phyloP scores from a whole-genome alignment of 768 basidiomycete genomes.

The Phaeotremella fagi region DNA sequence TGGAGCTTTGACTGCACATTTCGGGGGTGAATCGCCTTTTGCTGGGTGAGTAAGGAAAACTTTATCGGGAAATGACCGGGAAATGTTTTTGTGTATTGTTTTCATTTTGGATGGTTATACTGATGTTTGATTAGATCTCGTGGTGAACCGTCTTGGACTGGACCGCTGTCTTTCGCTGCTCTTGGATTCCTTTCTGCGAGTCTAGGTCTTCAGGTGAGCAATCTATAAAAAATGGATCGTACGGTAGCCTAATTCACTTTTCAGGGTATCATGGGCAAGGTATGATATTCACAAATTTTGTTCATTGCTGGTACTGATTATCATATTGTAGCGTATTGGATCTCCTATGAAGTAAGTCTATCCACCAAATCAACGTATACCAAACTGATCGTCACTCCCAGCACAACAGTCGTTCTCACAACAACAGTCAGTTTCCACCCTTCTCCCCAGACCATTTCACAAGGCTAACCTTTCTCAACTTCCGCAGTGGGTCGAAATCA shows the following conservation, averaged over 20 bases:
- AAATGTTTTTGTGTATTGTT: constrained; percentile 4
- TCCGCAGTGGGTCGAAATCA: constrained; percentile 73
- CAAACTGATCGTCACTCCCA: constrained; percentile 6
- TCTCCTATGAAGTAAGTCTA: constrained; percentile 27
- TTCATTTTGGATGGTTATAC: constrained; percentile 25
- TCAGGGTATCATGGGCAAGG: constrained; percentile 73
- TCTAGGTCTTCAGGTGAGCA: constrained; percentile 65
- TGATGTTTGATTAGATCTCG: too few species aligned
- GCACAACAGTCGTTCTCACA: constrained; percentile 65
- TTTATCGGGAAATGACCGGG: neutral
- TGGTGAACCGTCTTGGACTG: constrained; percentile 67
- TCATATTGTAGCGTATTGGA: constrained; percentile 20
- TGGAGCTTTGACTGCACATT: constrained; percentile 66
- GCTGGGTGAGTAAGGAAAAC: constrained; percentile 26
- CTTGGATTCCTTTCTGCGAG: constrained; percentile 73
- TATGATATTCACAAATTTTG: constrained; percentile 64
- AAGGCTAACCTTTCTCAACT: neutral
- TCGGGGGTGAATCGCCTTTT: constrained; percentile 54
- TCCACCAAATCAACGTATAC: neutral
- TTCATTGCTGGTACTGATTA: neutral
- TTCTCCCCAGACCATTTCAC: too few species aligned
- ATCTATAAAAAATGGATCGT: constrained; percentile 1
- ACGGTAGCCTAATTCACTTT: neutral
- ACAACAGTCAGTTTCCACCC: constrained; percentile 30
- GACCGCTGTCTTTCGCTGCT: constrained; percentile 61